Evolutionary conservation across 441 rosid genomes (phyloP).

Genomic region (Melianthus villosus): DNA sequence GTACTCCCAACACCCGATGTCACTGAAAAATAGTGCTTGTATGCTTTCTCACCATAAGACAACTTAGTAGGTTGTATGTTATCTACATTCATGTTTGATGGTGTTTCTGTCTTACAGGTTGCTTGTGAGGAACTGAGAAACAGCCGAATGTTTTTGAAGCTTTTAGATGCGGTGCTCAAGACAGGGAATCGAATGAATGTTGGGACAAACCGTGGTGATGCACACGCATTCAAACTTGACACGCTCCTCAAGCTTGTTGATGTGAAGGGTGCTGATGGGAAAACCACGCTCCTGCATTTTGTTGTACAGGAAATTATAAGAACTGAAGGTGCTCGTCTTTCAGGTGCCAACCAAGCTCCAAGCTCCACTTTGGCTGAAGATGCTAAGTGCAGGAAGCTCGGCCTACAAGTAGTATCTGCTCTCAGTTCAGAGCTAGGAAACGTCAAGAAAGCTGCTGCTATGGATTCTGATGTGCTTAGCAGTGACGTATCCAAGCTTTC

Average conservation of each 20-base stretch:
- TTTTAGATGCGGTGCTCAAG: slow-evolving; percentile 85
- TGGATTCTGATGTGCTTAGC: slow-evolving; percentile 85
- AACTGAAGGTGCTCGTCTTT: slow-evolving; percentile 44
- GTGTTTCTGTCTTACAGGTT: too few species aligned
- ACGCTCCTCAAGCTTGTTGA: slow-evolving; percentile 91
- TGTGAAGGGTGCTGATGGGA: slow-evolving; percentile 87
- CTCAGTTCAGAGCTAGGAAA: slow-evolving; percentile 64
- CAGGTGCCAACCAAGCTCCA: slow-evolving; percentile 22
- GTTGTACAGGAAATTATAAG: slow-evolving; percentile 93
- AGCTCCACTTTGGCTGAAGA: too few species aligned
- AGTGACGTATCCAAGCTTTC: slow-evolving; percentile 74
- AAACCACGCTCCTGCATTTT: slow-evolving; percentile 89
- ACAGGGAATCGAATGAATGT: slow-evolving; percentile 92
- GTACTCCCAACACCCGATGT: too few species aligned
- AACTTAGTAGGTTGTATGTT: too few species aligned
- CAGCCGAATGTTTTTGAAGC: slow-evolving; percentile 75
- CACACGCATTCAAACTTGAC: slow-evolving; percentile 84
- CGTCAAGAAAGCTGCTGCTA: slow-evolving; percentile 89
- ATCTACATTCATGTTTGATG: too few species aligned
- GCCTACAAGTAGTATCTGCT: slow-evolving; percentile 76
- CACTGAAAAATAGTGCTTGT: too few species aligned
- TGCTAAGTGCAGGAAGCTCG: slow-evolving; percentile 69
- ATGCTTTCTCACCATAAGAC: too few species aligned
- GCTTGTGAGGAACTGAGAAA: slow-evolving; percentile 82
- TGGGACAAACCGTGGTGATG: slow-evolving; percentile 94